These are phyloP conservation scores for Clarireedia hainanense DNA, from an alignment of 2,329 filamentous ascomycete species.

Conservation along the genomic window DNA sequence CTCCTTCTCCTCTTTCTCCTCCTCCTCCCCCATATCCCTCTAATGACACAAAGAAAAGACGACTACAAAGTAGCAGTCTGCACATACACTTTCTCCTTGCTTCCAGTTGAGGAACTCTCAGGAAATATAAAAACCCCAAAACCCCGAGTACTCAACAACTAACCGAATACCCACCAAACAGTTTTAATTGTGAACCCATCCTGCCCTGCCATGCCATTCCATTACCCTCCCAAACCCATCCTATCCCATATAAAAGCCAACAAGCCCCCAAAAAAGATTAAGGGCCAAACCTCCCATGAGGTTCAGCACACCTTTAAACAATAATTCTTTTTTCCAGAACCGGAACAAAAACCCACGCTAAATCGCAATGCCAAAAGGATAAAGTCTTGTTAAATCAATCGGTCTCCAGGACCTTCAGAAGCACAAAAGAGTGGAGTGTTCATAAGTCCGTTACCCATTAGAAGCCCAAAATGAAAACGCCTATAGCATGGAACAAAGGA, in stretches of 20 bases:
- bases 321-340: background rate
- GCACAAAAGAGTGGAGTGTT: constrained; percentile 10
- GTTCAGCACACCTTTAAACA: background rate
- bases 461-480: background rate
- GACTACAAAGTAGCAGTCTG: too few species aligned
- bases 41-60: too few species aligned
- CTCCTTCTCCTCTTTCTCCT: too few species aligned
- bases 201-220: background rate
- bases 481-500: background rate
- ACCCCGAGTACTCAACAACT: too few species aligned
- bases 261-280: background rate
- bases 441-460: background rate
- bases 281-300: constrained; percentile 6
- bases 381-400: background rate
- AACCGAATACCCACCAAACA: too few species aligned
- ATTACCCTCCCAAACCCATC: background rate
- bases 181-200: background rate
- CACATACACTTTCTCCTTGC: too few species aligned
- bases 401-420: constrained; percentile 1
- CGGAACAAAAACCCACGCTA: constrained; percentile 1
- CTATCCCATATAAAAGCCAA: background rate
- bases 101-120: too few species aligned
- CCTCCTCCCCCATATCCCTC: too few species aligned
- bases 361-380: constrained; percentile 1
- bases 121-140: too few species aligned